Conservation (phyloP, 805 yeast species). For the Yarrowia sp. region DNA sequence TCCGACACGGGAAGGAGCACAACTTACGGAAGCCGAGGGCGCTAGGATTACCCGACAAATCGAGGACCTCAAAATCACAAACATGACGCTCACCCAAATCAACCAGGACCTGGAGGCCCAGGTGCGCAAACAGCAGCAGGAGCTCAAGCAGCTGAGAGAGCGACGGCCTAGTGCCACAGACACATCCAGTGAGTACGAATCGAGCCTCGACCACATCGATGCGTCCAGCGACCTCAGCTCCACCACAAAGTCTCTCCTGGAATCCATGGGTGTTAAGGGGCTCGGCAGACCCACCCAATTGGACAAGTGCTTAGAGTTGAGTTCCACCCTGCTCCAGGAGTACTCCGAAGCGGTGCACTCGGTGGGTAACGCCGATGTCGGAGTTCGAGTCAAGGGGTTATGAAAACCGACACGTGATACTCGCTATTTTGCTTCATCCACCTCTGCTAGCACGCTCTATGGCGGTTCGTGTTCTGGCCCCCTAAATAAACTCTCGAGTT, state of each 20-base stretch:
- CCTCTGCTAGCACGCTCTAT: background rate
- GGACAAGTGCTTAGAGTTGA: conserved; percentile 12
- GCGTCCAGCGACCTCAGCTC: background rate
- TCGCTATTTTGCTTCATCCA: background rate
- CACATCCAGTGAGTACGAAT: background rate
- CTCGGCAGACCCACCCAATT: conserved; percentile 4
- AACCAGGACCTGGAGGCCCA: conserved; percentile 8
- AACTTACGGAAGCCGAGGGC: conserved; percentile 9
- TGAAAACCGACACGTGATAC: background rate
- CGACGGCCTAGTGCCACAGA: background rate
- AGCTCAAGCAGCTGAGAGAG: conserved; percentile 1
- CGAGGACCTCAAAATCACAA: conserved; percentile 15
- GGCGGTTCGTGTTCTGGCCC: background rate
- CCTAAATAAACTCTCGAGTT: conserved; percentile 3
- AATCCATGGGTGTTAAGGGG: conserved; percentile 2
- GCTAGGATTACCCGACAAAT: conserved; percentile 16
- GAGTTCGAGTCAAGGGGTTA: background rate
- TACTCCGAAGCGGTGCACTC: conserved; percentile 3
- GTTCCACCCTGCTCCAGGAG: background rate
- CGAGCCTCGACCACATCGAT: background rate
- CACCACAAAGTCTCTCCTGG: background rate
- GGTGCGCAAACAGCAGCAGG: conserved; percentile 18
- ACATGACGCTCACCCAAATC: conserved; percentile 16
- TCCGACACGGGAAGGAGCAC: background rate
- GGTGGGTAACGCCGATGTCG: background rate